phyloP scores from a whole-genome alignment of 2,329 filamentous ascomycete genomes.

The Alternaria sp. region DNA sequence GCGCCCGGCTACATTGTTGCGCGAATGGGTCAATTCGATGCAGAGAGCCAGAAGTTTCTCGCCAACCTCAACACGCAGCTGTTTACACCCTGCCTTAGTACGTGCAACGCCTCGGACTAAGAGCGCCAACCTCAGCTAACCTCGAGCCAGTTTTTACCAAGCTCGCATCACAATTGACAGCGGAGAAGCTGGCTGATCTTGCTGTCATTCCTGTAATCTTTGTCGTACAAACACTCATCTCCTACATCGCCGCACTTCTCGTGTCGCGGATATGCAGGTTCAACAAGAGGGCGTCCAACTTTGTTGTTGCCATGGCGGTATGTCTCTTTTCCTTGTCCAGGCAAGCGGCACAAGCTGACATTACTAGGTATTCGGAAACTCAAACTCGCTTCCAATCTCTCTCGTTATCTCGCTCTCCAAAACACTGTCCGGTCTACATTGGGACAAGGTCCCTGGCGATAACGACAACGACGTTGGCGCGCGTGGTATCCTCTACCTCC shows the following conservation, averaged over 20 bases:
- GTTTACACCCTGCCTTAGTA: conserved; percentile 96
- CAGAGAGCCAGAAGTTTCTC: conserved; percentile 94
- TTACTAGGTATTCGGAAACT: conserved; percentile 86
- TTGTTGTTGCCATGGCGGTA: conserved; percentile 93
- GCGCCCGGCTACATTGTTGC: conserved; percentile 94
- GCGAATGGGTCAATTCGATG: conserved; percentile 89
- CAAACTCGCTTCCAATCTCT: conserved; percentile 96
- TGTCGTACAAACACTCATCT: conserved; percentile 83
- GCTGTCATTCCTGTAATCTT: conserved; percentile 97
- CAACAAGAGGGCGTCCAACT: conserved; percentile 86
- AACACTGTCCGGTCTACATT: conserved; percentile 90
- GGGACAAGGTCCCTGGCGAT: conserved; percentile 88
- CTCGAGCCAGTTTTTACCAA: conserved; percentile 83
- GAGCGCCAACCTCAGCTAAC: conserved; percentile 16
- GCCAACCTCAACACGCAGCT: conserved; percentile 96
- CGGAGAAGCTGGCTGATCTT: conserved; percentile 87
- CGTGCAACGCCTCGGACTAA: conserved; percentile 8
- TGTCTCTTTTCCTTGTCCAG: conserved; percentile 31
- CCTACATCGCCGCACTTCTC: conserved; percentile 76
- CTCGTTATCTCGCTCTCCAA: conserved; percentile 93
- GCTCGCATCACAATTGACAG: conserved; percentile 90
- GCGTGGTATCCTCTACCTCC: conserved; percentile 89
- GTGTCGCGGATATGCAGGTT: conserved; percentile 82
- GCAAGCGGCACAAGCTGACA: conserved; percentile 22
- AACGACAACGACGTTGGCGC: conserved; percentile 95